phyloP scores from a whole-genome alignment of 257 asterid genomes.

The Nicotiana tabacum region DNA sequence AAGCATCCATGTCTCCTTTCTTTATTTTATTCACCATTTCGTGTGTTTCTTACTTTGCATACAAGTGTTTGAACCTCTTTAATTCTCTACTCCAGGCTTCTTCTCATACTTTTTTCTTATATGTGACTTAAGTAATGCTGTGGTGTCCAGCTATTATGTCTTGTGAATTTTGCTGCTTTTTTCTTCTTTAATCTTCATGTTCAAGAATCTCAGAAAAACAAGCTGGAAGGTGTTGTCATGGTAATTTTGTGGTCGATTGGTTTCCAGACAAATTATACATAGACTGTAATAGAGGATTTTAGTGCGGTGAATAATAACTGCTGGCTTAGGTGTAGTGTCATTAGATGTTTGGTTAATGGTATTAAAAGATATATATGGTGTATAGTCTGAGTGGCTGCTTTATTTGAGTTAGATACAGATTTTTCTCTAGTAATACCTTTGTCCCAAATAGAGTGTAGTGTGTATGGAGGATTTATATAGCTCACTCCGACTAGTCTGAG shows the following conservation, averaged over 20 bases:
- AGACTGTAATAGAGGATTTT: not conserved
- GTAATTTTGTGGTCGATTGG: not conserved
- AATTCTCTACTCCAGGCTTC: not conserved
- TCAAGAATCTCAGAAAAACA: not conserved
- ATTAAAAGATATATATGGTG: not conserved
- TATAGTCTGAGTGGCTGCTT: not conserved
- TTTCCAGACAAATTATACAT: not conserved
- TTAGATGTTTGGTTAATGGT: slow-evolving; percentile 5
- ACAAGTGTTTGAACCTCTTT: not conserved
- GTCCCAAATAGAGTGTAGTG: not conserved
- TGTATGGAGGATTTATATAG: not conserved
- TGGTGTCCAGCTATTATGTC: not conserved
- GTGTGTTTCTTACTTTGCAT: not conserved
- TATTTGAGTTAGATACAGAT: not conserved
- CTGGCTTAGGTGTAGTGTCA: not conserved
- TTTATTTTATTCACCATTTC: not conserved
- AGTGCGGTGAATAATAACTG: not conserved
- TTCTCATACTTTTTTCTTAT: not conserved
- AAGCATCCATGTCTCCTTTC: slow-evolving; percentile 6
- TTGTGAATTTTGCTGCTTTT: not conserved
- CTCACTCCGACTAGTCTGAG: not conserved
- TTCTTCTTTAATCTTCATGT: not conserved
- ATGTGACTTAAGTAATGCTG: not conserved
- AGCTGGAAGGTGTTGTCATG: not conserved
- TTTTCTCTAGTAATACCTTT: not conserved